These are phyloP conservation scores for Calonectria montana DNA, from an alignment of 2,329 filamentous ascomycete species.

Conservation along the genomic window DNA sequence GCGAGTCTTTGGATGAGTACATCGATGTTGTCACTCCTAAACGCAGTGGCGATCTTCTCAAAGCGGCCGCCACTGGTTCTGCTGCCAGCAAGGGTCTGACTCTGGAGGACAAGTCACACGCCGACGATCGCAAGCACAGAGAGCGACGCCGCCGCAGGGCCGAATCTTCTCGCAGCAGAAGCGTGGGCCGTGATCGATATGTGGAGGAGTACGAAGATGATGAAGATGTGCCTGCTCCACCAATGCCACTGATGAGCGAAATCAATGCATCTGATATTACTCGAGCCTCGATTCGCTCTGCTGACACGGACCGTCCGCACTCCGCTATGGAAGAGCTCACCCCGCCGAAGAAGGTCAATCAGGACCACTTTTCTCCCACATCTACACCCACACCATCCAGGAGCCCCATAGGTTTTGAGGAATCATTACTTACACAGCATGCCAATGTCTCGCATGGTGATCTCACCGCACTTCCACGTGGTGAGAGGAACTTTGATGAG, in stretches of 20 bases:
- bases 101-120: slow-evolving; percentile 54
- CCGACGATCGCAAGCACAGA: slow-evolving; percentile 63
- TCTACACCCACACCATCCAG: slow-evolving; percentile 73
- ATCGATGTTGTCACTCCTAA: slow-evolving; percentile 58
- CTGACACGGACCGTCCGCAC: slow-evolving; percentile 78
- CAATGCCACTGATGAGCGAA: slow-evolving; percentile 90
- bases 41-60: slow-evolving; percentile 57
- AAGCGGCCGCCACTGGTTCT: slow-evolving; percentile 58
- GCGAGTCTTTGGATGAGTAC: slow-evolving; percentile 57
- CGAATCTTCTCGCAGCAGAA: slow-evolving; percentile 59
- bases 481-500: slow-evolving; percentile 56
- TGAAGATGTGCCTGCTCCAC: slow-evolving; percentile 70
- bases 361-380: slow-evolving; percentile 69
- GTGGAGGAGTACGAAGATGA: slow-evolving; percentile 59
- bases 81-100: slow-evolving; percentile 51
- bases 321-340: slow-evolving; percentile 73
- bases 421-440: slow-evolving; percentile 76
- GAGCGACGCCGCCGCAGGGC: slow-evolving; percentile 63
- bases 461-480: slow-evolving; percentile 64
- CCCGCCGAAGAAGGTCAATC: slow-evolving; percentile 72
- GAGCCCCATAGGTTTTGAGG: slow-evolving; percentile 65
- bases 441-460: slow-evolving; percentile 71
- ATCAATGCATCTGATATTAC: slow-evolving; percentile 89
- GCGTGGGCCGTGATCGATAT: slow-evolving; percentile 57
- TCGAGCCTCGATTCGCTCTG: slow-evolving; percentile 86